These are phyloP conservation scores for Vitis amurensis DNA, from an alignment of 164 flowering plant genomes.

Conservation along the genomic window DNA sequence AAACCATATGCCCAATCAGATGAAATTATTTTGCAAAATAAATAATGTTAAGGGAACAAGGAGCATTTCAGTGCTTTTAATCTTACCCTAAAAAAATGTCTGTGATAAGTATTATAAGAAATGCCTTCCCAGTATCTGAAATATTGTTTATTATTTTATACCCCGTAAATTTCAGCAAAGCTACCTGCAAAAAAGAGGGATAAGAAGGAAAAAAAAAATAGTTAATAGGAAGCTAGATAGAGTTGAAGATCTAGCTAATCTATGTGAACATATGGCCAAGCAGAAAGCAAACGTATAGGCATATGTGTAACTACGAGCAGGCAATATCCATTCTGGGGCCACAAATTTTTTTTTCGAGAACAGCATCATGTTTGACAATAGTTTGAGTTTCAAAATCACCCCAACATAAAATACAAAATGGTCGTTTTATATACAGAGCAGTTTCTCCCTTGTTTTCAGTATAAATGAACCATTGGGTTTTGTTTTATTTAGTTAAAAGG, in stretches of 20 bases:
- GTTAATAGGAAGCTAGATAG: not conserved
- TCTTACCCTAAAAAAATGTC: conserved; percentile 95
- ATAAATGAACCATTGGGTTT: not conserved
- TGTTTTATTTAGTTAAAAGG: not conserved
- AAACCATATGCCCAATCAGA: too few species aligned
- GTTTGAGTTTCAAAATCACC: not conserved
- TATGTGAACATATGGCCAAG: not conserved
- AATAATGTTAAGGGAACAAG: not conserved
- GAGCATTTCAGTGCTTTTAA: not conserved
- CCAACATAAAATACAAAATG: not conserved
- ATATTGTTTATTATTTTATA: conserved; percentile 82
- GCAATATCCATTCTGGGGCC: not conserved
- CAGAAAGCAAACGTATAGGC: not conserved
- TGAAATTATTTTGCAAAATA: too few species aligned
- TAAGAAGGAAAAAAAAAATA: not conserved
- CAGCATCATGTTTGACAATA: not conserved
- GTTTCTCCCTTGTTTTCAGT: not conserved
- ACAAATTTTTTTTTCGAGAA: too few species aligned
- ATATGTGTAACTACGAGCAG: not conserved
- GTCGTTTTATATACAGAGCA: not conserved
- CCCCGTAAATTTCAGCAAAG: conserved; percentile 96
- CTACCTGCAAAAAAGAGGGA: conserved; percentile 62
- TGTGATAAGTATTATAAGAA: conserved; percentile 83
- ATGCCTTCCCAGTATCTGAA: conserved; percentile 94
- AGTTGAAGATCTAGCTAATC: not conserved